Evolutionary conservation across 768 basidiomycete species (phyloP), one percentile per base, ranked within the genome.

Genomic region (Termitomyces sp.): DNA sequence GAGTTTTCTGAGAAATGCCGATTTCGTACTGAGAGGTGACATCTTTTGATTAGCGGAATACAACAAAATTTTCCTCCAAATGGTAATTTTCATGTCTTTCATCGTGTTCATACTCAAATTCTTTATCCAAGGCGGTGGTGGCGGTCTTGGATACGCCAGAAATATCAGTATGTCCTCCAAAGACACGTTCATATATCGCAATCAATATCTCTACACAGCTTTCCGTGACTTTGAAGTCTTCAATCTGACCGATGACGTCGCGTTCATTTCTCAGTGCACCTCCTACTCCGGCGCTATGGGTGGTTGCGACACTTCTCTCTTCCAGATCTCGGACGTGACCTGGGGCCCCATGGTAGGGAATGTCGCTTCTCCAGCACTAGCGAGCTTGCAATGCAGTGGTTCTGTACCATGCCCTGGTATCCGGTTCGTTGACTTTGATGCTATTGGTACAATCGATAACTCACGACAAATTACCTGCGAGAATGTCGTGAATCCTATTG

Each of bases 61-160:
- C 60, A 68, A 54, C 62, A 68, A 46, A 62, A 63, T 19, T 67
- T 63, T 28, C 70, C 71, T 26, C 70, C 71, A 1, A 72, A 72
- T 47, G 71, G 69, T 63, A 22, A 46, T 56, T 15, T 1, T 5
- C n/a, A 34, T 34, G 30, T 35, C 9, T 17, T 35, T 17, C 21
- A 15, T 28, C 9, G 15, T 15, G 15, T 17, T 50, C 35, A 28
- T 44, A 10, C n/a, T 43, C 6, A 15, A 17, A 11, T 44, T 26
- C 9, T 7, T 34, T 3, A 3, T 47, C 15, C 6, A 4, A 35
- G 66, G 69, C 5, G 68, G 69, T n/a, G 70, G 69, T 0, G 68
- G 70, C 10, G 70, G 70, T 15, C 58, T 65, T 7, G 70, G 69
- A 34, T 66, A 65, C 51, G 70, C 66, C 10, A 64, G 58, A 37